Evolutionary conservation across 164 flowering plant species (phyloP).

Genomic region (Saururus chinensis): DNA sequence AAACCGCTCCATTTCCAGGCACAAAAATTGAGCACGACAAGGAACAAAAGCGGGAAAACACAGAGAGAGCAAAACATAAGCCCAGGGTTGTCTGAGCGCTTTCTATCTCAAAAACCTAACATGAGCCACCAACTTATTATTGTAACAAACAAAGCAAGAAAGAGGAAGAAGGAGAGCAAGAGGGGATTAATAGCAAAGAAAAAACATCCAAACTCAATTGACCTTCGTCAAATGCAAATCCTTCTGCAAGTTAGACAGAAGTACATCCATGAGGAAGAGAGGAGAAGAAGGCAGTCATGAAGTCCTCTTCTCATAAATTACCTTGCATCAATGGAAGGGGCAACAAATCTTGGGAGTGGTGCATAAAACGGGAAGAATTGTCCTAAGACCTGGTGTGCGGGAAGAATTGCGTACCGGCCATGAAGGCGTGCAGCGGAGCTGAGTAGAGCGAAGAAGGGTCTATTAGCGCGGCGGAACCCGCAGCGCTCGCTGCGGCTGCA

Average conservation of each 20-base stretch:
- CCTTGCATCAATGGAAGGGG: not conserved
- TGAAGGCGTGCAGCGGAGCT: constrained; percentile 55
- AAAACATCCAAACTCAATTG: too few species aligned
- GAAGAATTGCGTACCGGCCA: constrained; percentile 87
- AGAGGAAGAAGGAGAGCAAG: too few species aligned
- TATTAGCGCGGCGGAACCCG: constrained; percentile 19
- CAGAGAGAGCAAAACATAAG: not conserved
- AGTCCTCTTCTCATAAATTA: too few species aligned
- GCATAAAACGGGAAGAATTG: constrained; percentile 50
- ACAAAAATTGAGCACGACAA: not conserved
- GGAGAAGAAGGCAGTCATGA: too few species aligned
- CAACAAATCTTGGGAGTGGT: too few species aligned
- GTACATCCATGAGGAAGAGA: too few species aligned
- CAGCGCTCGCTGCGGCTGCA: constrained; percentile 8
- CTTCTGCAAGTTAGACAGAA: too few species aligned
- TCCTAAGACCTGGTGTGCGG: constrained; percentile 29
- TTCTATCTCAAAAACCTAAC: not conserved
- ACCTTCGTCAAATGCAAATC: too few species aligned
- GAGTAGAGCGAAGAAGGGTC: constrained; percentile 57
- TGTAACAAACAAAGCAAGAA: too few species aligned
- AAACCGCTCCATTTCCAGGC: constrained; percentile 1
- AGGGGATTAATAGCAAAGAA: too few species aligned
- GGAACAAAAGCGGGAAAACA: not conserved
- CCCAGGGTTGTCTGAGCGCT: not conserved
- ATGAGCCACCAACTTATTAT: not conserved